Percentiles rank a stretch among this genome's conserved stretches.
phyloP scores from a whole-genome alignment of 768 basidiomycete genomes.

The Mycena haematopus region DNA sequence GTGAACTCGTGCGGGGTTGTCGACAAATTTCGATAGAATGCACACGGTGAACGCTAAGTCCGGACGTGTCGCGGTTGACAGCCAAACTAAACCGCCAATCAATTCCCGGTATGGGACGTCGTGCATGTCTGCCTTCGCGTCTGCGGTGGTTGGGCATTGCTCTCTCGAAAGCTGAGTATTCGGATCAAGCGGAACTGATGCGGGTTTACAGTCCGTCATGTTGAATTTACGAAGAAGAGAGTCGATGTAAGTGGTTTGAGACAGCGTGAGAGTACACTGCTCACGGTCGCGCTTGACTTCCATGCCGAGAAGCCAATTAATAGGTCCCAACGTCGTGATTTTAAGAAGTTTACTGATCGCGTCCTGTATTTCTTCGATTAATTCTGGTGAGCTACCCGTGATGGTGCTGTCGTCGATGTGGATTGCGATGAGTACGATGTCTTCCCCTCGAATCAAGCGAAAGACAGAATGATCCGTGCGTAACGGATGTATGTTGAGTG shows the following conservation, averaged over 20 bases:
- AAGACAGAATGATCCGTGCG: neutral
- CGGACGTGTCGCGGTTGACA: neutral
- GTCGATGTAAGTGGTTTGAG: neutral
- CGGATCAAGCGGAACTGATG: neutral
- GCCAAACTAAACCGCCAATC: slow-evolving; percentile 8
- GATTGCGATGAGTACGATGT: neutral
- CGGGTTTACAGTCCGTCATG: neutral
- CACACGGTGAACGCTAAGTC: slow-evolving; percentile 6
- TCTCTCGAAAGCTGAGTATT: neutral
- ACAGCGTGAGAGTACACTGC: neutral
- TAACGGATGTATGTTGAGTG: neutral
- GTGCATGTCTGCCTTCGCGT: neutral
- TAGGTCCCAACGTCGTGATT: neutral
- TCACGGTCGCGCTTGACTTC: neutral
- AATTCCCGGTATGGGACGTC: neutral
- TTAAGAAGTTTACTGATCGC: neutral
- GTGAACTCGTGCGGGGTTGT: neutral
- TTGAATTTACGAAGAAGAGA: neutral
- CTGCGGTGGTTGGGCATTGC: neutral
- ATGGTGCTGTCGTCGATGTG: neutral
- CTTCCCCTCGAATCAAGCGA: neutral
- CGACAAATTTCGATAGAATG: neutral
- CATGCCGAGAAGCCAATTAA: neutral
- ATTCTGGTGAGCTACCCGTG: neutral
- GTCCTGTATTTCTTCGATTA: neutral